These are phyloP conservation scores for Aegilops tauschii DNA, from an alignment of 176 grass and related monocot genomes.

Conservation along the genomic window DNA sequence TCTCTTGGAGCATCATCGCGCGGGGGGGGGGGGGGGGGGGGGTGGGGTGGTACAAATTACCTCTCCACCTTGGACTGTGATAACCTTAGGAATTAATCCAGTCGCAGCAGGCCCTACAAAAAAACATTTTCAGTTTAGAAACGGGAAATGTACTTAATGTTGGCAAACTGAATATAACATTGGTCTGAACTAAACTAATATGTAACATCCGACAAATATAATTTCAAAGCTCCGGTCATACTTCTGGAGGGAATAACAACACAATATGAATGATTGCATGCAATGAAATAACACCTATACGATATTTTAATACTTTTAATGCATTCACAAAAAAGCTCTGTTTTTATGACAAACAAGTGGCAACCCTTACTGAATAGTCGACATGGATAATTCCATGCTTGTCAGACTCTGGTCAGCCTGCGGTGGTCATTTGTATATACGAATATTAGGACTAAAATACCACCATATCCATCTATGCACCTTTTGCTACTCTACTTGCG, in stretches of 20 bases:
- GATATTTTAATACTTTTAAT: background rate
- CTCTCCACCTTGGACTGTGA: constrained; percentile 80
- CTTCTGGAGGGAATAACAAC: background rate
- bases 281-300: background rate
- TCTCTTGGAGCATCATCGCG: background rate
- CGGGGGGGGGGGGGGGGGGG: too few species aligned
- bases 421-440: background rate
- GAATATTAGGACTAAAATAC: background rate
- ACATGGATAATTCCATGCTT: background rate
- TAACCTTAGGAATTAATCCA: constrained; percentile 66
- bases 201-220: background rate
- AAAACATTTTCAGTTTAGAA: background rate
- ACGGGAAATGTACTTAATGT: background rate
- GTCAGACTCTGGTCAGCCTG: background rate
- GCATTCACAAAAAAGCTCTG: background rate
- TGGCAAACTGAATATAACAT: background rate
- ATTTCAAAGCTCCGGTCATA: background rate
- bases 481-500: background rate
- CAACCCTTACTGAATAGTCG: background rate
- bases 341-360: background rate
- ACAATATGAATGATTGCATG: background rate
- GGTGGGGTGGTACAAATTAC: constrained; percentile 17
- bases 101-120: constrained; percentile 41
- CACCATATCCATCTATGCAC: background rate
- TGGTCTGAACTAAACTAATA: background rate